These are phyloP conservation scores for Talaromyces thailandensis DNA, from an alignment of 495 filamentous ascomycete genomes.

Conservation along the genomic window DNA sequence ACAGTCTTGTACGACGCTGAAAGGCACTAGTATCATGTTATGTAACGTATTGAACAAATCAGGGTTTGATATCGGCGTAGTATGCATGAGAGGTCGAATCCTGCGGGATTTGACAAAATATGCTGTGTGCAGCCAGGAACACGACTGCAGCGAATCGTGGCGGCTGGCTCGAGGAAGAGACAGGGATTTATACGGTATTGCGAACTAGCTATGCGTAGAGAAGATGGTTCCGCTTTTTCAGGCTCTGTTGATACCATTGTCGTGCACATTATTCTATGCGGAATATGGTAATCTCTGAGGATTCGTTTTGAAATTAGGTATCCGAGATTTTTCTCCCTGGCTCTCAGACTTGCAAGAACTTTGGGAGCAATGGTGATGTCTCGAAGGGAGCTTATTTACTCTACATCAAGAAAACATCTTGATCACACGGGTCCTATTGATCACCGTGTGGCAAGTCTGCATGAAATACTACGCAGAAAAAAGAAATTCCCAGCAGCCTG, in stretches of 20 bases:
- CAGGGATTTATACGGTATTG: background rate
- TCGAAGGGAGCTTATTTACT: background rate
- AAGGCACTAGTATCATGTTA: background rate
- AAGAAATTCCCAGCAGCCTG: background rate
- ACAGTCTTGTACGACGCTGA: background rate
- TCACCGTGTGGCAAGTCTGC: background rate
- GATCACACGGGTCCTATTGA: background rate
- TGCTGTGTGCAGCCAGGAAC: no score
- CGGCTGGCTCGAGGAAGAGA: background rate
- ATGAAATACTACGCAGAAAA: background rate
- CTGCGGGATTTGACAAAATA: background rate
- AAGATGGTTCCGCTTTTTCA: background rate
- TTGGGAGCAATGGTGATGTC: background rate
- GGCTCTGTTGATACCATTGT: background rate
- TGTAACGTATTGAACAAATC: background rate
- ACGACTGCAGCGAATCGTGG: background rate
- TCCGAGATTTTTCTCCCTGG: background rate
- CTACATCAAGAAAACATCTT: background rate
- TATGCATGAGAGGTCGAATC: background rate
- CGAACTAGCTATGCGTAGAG: background rate
- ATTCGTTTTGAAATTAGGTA: background rate
- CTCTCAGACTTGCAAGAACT: background rate
- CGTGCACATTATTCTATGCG: background rate
- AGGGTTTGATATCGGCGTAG: background rate
- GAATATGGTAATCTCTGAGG: background rate